Percentiles rank a stretch among this genome's conserved stretches.
Evolutionary conservation across 164 flowering plant genomes (phyloP).

Genomic region (Berberis thunbergii): DNA sequence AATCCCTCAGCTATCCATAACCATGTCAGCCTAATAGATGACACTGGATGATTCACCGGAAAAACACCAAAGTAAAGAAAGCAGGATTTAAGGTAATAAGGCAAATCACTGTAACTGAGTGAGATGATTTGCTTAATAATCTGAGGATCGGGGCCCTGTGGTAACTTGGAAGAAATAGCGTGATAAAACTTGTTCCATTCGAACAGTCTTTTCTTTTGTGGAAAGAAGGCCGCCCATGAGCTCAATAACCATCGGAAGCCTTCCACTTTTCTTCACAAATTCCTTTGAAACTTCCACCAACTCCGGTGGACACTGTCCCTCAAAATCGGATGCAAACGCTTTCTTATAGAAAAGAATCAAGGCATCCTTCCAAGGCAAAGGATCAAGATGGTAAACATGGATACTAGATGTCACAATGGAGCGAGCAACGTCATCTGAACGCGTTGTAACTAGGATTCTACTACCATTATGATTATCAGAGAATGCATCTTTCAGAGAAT

Average conservation of each 20-base stretch:
- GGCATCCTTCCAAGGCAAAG: neutral
- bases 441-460: constrained; percentile 3
- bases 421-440: neutral
- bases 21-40: no score
- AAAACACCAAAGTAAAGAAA: no score
- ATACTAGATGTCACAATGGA: neutral
- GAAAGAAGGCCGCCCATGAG: constrained; percentile 1
- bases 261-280: constrained; percentile 5
- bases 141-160: no score
- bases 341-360: constrained; percentile 4
- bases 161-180: no score
- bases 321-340: neutral
- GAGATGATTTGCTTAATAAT: no score
- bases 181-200: no score
- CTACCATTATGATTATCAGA: neutral
- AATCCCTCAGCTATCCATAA: no score
- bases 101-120: no score
- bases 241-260: constrained; percentile 4
- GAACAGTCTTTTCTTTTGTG: no score
- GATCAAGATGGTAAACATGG: neutral
- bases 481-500: neutral
- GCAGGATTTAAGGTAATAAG: no score
- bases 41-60: no score
- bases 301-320: constrained; percentile 1
- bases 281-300: neutral